Percentiles rank a stretch among this genome's conserved stretches.
phyloP scores from a whole-genome alignment of 169 alveolate genomes.

The Plasmodium knowlesi region DNA sequence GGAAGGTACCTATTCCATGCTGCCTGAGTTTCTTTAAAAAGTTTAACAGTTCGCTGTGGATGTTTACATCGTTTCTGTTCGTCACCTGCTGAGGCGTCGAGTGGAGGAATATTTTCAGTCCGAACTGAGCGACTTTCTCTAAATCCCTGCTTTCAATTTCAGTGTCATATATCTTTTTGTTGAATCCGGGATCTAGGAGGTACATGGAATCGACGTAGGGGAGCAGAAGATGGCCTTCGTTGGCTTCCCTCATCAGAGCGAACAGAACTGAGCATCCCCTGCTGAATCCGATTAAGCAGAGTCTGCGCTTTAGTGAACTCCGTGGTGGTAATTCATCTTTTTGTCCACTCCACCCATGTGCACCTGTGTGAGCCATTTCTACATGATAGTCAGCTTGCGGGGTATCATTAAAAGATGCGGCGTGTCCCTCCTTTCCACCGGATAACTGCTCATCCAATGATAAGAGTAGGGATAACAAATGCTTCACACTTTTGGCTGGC shows the following conservation, averaged over 20 bases:
- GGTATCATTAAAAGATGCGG: neutral
- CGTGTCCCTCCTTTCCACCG: neutral
- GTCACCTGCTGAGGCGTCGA: slow-evolving; percentile 47
- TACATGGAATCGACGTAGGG: slow-evolving; percentile 12
- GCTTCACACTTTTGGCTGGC: slow-evolving; percentile 25
- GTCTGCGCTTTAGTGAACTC: neutral
- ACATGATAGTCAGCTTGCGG: neutral
- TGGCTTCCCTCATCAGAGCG: slow-evolving; percentile 26
- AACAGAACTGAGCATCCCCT: slow-evolving; percentile 65
- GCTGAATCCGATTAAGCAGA: slow-evolving; percentile 62
- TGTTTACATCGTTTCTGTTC: neutral
- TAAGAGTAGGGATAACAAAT: slow-evolving; percentile 18
- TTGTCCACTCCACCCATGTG: neutral
- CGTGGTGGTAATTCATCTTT: neutral
- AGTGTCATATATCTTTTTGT: slow-evolving; percentile 14
- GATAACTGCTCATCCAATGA: slow-evolving; percentile 28
- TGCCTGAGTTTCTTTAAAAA: slow-evolving; percentile 23
- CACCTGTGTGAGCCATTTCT: neutral
- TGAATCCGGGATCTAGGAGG: slow-evolving; percentile 63
- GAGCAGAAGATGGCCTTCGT: slow-evolving; percentile 15
- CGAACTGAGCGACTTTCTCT: slow-evolving; percentile 8
- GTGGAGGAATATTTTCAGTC: slow-evolving; percentile 41
- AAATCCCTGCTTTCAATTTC: slow-evolving; percentile 23
- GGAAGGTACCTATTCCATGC: neutral
- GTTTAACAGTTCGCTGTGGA: slow-evolving; percentile 30